phyloP scores from a whole-genome alignment of 164 flowering plant species.

The Cinnamomum micranthum region DNA sequence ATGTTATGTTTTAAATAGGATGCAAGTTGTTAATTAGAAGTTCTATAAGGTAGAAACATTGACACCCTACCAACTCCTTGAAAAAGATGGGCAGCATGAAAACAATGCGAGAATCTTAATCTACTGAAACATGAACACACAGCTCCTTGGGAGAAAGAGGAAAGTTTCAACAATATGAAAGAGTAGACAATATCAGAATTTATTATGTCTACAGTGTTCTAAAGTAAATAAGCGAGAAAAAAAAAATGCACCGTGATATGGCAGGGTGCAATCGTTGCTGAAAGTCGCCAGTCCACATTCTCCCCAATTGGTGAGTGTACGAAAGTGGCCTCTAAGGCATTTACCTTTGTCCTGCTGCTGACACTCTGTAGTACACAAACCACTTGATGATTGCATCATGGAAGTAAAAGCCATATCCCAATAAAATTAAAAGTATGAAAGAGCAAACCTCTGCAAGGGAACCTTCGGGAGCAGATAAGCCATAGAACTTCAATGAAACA shows the following conservation, averaged over 20 bases:
- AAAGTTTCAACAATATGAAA: too few species aligned
- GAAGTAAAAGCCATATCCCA: neutral
- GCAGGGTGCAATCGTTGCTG: conserved; percentile 96
- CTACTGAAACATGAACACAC: neutral
- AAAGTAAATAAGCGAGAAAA: neutral
- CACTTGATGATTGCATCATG: neutral
- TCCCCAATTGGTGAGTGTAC: conserved; percentile 79
- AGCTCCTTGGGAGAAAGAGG: neutral
- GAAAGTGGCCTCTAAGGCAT: conserved; percentile 87
- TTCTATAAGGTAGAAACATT: too few species aligned
- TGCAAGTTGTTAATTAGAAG: too few species aligned
- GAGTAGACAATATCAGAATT: neutral
- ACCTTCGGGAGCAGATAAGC: conserved; percentile 95
- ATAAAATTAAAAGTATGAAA: neutral
- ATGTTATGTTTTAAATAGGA: too few species aligned
- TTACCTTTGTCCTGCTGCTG: conserved; percentile 71
- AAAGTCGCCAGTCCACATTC: conserved; percentile 92
- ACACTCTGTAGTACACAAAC: conserved; percentile 64
- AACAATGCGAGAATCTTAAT: neutral
- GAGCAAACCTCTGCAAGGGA: conserved; percentile 85
- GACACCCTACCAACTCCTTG: too few species aligned
- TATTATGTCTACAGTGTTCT: neutral
- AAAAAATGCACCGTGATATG: conserved; percentile 68
- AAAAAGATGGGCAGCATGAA: neutral
- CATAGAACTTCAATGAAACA: conserved; percentile 73